Conservation (phyloP, 768 basidiomycete species). For the Tricholoma sp. region DNA sequence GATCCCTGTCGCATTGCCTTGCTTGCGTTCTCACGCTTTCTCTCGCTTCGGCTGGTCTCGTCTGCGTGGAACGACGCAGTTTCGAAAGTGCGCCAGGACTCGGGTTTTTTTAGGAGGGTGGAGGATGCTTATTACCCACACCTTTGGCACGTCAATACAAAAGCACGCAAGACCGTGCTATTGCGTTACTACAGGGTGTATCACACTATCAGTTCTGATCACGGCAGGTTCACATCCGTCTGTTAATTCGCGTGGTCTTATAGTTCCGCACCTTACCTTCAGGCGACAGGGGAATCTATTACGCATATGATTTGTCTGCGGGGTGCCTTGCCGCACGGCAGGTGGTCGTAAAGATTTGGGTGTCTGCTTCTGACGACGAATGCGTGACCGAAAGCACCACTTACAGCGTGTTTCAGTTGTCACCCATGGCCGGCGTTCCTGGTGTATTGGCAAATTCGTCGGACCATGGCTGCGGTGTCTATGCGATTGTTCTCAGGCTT, state of each 20-base stretch:
- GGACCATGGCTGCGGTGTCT: slow-evolving; percentile 15
- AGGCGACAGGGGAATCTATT: slow-evolving; percentile 25
- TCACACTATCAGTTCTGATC: slow-evolving; percentile 21
- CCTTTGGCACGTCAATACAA: slow-evolving; percentile 26
- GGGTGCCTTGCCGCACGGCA: slow-evolving; percentile 17
- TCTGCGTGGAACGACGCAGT: slow-evolving; percentile 18
- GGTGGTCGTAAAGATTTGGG: slow-evolving; percentile 28
- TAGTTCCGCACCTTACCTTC: neutral
- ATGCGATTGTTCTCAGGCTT: slow-evolving; percentile 21
- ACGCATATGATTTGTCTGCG: slow-evolving; percentile 21
- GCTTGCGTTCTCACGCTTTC: slow-evolving; percentile 4
- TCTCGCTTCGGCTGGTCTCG: slow-evolving; percentile 15
- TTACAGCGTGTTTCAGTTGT: slow-evolving; percentile 13
- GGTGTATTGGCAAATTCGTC: slow-evolving; percentile 6
- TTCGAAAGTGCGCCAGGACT: neutral
- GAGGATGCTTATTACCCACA: slow-evolving; percentile 27
- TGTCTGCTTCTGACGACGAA: slow-evolving; percentile 17
- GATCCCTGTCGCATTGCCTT: slow-evolving; percentile 13
- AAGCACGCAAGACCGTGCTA: slow-evolving; percentile 18
- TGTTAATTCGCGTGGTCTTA: neutral
- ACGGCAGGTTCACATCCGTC: slow-evolving; percentile 12
- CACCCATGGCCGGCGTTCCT: slow-evolving; percentile 15
- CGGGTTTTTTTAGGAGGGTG: slow-evolving; percentile 16
- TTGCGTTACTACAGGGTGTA: slow-evolving; percentile 22
- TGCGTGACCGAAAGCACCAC: slow-evolving; percentile 19